These are phyloP conservation scores for Leccinum subtestaceum DNA, from an alignment of 768 basidiomycete genomes.

Conservation along the genomic window DNA sequence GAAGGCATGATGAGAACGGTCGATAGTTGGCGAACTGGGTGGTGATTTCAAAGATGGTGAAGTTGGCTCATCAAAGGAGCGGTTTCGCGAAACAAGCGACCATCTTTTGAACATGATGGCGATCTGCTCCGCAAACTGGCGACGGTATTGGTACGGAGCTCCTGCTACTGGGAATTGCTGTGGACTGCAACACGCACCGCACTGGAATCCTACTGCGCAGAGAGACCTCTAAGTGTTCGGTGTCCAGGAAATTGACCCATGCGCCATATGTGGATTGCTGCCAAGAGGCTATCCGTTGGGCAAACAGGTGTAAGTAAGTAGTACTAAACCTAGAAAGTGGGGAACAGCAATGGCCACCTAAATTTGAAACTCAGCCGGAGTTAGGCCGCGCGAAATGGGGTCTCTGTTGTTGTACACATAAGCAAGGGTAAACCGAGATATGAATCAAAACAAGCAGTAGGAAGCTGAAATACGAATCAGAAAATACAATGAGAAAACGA, in stretches of 20 bases:
- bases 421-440: too few relatives aligned
- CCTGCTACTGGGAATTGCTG: neutral
- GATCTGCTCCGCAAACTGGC: neutral
- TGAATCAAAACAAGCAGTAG: too few relatives aligned
- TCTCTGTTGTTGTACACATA: too few relatives aligned
- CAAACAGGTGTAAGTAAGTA: neutral
- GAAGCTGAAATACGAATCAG: too few relatives aligned
- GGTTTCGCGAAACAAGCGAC: slow-evolving; percentile 1
- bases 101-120: slow-evolving; percentile 19
- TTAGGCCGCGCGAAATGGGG: too few relatives aligned
- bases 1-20: neutral
- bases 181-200: neutral
- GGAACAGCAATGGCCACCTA: too few relatives aligned
- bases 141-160: neutral
- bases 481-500: too few relatives aligned
- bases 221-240: neutral
- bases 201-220: neutral
- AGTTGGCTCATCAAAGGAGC: slow-evolving; percentile 1
- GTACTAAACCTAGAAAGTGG: too few relatives aligned
- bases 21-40: slow-evolving; percentile 15
- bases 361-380: too few relatives aligned
- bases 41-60: slow-evolving; percentile 13
- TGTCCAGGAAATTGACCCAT: neutral
- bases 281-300: neutral
- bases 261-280: neutral